phyloP scores from a whole-genome alignment of 1,139 yeast species.

The Suhomyces kunorum region DNA sequence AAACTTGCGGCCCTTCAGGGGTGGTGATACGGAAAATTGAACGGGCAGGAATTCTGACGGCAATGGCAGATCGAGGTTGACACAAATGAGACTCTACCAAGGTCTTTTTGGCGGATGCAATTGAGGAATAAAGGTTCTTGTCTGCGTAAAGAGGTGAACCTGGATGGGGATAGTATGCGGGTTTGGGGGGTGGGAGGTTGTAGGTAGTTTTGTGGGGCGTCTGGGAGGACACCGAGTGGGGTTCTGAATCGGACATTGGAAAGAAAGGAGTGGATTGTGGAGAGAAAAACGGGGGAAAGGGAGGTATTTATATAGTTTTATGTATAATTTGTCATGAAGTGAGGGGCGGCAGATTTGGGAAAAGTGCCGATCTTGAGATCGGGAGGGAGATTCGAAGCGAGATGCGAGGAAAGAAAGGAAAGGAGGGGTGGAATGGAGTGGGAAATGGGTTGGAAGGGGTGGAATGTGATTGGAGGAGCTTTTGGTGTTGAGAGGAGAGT shows the following conservation, averaged over 20 bases:
- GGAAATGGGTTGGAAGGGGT: too few species aligned
- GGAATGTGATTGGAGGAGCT: too few species aligned
- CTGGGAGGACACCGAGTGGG: slow-evolving; percentile 29
- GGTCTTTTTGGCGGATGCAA: slow-evolving; percentile 44
- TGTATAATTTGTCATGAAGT: background rate
- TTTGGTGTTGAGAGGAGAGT: too few species aligned
- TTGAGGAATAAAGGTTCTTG: slow-evolving; percentile 44
- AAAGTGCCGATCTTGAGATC: background rate
- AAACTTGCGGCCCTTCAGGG: slow-evolving; percentile 71
- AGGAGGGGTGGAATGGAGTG: background rate
- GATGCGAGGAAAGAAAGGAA: background rate
- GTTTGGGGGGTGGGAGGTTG: slow-evolving; percentile 49
- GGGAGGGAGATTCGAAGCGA: background rate
- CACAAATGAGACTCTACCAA: slow-evolving; percentile 41
- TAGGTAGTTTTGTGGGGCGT: slow-evolving; percentile 40
- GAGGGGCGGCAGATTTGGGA: background rate
- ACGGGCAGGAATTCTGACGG: slow-evolving; percentile 62
- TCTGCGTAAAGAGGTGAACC: slow-evolving; percentile 56
- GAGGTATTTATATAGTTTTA: background rate
- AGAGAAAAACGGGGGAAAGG: background rate
- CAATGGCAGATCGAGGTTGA: slow-evolving; percentile 58
- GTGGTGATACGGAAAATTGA: slow-evolving; percentile 59
- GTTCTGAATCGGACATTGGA: background rate
- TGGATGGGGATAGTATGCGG: slow-evolving; percentile 60
- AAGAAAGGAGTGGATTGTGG: background rate